Percentiles rank a stretch among this genome's conserved stretches.
These are phyloP conservation scores for Epichloe bromicola DNA, from an alignment of 2,329 filamentous ascomycete genomes.

Conservation along the genomic window DNA sequence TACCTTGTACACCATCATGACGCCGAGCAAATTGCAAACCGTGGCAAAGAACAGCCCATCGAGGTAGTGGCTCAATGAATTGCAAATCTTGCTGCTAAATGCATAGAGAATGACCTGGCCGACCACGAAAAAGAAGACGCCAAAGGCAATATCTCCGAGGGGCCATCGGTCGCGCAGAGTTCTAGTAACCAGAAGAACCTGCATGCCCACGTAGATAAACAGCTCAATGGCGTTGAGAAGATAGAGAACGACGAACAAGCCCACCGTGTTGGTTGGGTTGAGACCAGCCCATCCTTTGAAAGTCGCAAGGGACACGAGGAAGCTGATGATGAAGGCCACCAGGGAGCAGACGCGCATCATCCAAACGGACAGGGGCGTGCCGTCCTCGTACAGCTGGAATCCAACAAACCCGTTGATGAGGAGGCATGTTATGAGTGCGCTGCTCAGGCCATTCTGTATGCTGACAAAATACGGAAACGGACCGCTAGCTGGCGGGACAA, in stretches of 20 bases:
- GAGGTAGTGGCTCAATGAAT: slow-evolving; percentile 75
- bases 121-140: slow-evolving; percentile 78
- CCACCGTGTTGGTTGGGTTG: slow-evolving; percentile 71
- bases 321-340: slow-evolving; percentile 73
- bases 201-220: slow-evolving; percentile 73
- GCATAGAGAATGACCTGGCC: slow-evolving; percentile 90
- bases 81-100: slow-evolving; percentile 75
- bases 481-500: slow-evolving; percentile 67
- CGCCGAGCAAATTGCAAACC: slow-evolving; percentile 79
- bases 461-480: slow-evolving; percentile 88
- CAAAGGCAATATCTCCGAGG: slow-evolving; percentile 80
- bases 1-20: slow-evolving; percentile 99
- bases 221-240: slow-evolving; percentile 80
- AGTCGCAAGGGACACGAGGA: slow-evolving; percentile 77
- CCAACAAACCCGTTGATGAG: slow-evolving; percentile 97
- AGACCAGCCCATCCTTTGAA: slow-evolving; percentile 88
- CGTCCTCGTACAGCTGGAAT: slow-evolving; percentile 96
- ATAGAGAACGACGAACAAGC: slow-evolving; percentile 84
- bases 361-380: slow-evolving; percentile 88
- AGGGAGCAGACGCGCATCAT: slow-evolving; percentile 68
- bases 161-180: slow-evolving; percentile 95
- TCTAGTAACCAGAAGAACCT: slow-evolving; percentile 75
- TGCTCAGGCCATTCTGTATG: slow-evolving; percentile 71
- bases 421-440: slow-evolving; percentile 75
- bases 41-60: slow-evolving; percentile 93